Conservation (phyloP, 495 filamentous ascomycete species). For the Hypoxylon fragiforme region DNA sequence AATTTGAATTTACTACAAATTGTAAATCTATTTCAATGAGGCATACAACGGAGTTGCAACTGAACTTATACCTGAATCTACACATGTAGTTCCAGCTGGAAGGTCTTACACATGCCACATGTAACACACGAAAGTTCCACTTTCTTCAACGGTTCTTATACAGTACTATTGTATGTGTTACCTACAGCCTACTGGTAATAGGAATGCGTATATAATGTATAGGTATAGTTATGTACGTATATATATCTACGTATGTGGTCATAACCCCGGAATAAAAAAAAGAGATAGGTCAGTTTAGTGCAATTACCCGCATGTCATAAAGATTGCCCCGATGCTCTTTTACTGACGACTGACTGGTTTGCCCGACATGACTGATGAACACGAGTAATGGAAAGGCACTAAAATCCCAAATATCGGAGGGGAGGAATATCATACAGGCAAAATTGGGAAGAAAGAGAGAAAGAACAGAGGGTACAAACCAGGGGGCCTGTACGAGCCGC, state of each 20-base stretch:
- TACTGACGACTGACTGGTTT: no score
- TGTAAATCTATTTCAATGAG: no score
- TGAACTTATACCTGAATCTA: slow-evolving; percentile 14
- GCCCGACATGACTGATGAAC: slow-evolving; percentile 1
- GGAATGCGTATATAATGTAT: no score
- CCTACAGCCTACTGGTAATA: no score
- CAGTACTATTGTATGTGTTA: neutral
- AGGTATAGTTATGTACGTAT: no score
- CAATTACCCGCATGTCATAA: slow-evolving; percentile 20
- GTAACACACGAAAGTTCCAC: neutral
- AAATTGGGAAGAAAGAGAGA: slow-evolving; percentile 17
- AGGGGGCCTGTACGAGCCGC: slow-evolving; percentile 14
- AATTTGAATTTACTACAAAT: no score
- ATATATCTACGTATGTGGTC: no score
- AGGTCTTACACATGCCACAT: slow-evolving; percentile 7
- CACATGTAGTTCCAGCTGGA: slow-evolving; percentile 2
- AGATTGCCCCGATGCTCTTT: no score
- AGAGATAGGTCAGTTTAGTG: slow-evolving; percentile 10
- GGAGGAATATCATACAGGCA: slow-evolving; percentile 18
- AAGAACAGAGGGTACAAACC: neutral
- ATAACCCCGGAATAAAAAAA: no score
- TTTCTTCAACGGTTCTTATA: neutral
- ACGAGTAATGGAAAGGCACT: slow-evolving; percentile 21
- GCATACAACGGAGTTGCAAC: no score
- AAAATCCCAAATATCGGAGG: slow-evolving; percentile 5